phyloP scores from a whole-genome alignment of 768 basidiomycete species.

The Omphalotus guepiniiformis region DNA sequence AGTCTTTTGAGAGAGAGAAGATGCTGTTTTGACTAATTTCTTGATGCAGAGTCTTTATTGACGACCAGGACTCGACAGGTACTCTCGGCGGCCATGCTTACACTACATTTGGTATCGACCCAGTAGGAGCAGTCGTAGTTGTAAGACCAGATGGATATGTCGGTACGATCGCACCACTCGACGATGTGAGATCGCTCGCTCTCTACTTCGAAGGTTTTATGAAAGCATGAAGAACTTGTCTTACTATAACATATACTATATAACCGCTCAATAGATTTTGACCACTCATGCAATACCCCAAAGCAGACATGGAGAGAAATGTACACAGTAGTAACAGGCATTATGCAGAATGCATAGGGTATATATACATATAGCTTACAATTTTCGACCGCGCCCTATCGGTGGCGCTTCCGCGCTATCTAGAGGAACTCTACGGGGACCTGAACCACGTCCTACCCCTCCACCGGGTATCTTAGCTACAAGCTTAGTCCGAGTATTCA shows the following conservation, averaged over 20 bases:
- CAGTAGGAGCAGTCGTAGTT: constrained; percentile 45
- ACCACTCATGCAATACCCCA: constrained; percentile 3
- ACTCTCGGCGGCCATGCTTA: constrained; percentile 53
- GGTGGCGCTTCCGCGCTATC: constrained; percentile 61
- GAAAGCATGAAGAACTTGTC: constrained; percentile 7
- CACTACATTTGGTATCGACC: constrained; percentile 46
- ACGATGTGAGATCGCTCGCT: constrained; percentile 34
- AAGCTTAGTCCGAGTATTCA: constrained; percentile 13
- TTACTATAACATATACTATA: neutral
- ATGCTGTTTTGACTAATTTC: neutral
- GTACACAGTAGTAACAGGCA: too few relatives aligned
- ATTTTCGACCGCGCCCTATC: constrained; percentile 37
- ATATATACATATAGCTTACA: neutral
- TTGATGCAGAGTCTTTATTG: constrained; percentile 49
- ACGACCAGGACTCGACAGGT: constrained; percentile 45
- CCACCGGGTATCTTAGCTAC: constrained; percentile 28
- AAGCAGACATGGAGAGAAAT: too few relatives aligned
- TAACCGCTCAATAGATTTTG: too few relatives aligned
- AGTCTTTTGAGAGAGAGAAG: neutral
- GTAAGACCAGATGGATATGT: constrained; percentile 68
- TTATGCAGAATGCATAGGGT: constrained; percentile 15
- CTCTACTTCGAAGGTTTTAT: constrained; percentile 49
- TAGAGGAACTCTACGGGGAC: constrained; percentile 63
- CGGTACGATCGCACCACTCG: constrained; percentile 49
- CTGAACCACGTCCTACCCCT: constrained; percentile 30